phyloP scores from a whole-genome alignment of 768 basidiomycete species.

The Vararia minispora region DNA sequence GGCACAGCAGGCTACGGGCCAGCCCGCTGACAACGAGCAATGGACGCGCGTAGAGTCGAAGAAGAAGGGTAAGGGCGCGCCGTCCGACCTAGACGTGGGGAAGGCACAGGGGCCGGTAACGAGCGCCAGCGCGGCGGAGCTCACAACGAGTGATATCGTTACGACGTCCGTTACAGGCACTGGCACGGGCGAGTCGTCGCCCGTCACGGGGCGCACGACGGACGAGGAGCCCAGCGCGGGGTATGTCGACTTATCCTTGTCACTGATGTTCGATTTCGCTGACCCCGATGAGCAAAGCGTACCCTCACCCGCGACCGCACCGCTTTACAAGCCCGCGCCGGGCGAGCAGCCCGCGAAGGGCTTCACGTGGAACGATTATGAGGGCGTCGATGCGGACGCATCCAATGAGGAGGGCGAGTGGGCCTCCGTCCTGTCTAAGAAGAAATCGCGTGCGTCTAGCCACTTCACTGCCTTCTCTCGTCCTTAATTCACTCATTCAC shows the following conservation, averaged over 20 bases:
- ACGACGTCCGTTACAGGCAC: slow-evolving; percentile 32
- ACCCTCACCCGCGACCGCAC: slow-evolving; percentile 48
- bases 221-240: slow-evolving; percentile 41
- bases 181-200: slow-evolving; percentile 31
- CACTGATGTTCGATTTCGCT: slow-evolving; percentile 4
- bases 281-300: slow-evolving; percentile 25
- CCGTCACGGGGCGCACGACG: slow-evolving; percentile 22
- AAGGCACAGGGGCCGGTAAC: slow-evolving; percentile 5
- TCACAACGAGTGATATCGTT: slow-evolving; percentile 35
- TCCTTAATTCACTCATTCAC: neutral
- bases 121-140: slow-evolving; percentile 19
- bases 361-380: slow-evolving; percentile 71
- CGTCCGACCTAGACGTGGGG: neutral
- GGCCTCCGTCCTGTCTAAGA: slow-evolving; percentile 60
- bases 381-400: slow-evolving; percentile 54
- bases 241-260: slow-evolving; percentile 51
- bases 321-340: slow-evolving; percentile 27
- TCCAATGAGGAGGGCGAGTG: slow-evolving; percentile 55
- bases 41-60: slow-evolving; percentile 64
- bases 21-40: slow-evolving; percentile 42
- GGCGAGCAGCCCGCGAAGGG: slow-evolving; percentile 50
- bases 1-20: slow-evolving; percentile 25
- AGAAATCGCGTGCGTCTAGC: slow-evolving; percentile 22
- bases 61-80: slow-evolving; percentile 17
- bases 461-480: slow-evolving; percentile 2